These are phyloP conservation scores for Achlya hypogyna DNA, from an alignment of 352 stramenopile genomes.

Conservation along the genomic window DNA sequence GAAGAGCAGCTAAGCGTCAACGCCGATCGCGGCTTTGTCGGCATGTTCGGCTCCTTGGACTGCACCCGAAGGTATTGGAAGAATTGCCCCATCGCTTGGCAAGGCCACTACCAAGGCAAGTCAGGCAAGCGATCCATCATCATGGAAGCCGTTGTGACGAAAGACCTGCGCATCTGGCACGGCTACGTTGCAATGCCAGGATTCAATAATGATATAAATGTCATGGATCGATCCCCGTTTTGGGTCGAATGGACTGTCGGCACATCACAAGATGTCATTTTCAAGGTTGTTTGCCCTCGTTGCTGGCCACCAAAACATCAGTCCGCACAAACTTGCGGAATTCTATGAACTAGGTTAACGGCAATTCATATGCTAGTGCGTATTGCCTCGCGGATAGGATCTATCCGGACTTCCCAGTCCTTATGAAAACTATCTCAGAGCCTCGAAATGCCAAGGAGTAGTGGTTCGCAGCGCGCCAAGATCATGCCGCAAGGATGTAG, in stretches of 20 bases:
- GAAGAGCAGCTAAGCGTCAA: not conserved
- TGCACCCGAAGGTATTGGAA: constrained; percentile 28
- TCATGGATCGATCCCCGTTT: constrained; percentile 25
- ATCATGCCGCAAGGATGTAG: constrained; percentile 24
- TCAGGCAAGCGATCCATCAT: not conserved
- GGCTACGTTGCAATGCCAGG: constrained; percentile 19
- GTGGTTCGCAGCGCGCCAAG: constrained; percentile 20
- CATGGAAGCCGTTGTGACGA: constrained; percentile 23
- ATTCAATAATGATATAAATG: constrained; percentile 30
- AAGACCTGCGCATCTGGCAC: constrained; percentile 26
- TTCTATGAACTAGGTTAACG: constrained; percentile 12
- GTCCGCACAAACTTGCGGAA: not conserved
- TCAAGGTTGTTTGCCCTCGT: not conserved
- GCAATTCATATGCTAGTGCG: constrained; percentile 21
- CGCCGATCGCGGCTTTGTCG: constrained; percentile 16
- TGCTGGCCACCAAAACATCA: no score
- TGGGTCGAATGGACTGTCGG: constrained; percentile 18
- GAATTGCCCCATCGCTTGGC: constrained; percentile 21
- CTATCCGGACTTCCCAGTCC: constrained; percentile 10
- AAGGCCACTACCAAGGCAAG: constrained; percentile 20
- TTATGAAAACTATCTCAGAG: no score
- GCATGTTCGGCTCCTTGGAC: constrained; percentile 26
- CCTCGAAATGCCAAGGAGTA: constrained; percentile 2
- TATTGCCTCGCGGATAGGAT: constrained; percentile 30
- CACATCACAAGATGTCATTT: not conserved